Evolutionary conservation across 1,284 basidiomycete species (phyloP), one percentile per base, ranked within the genome.

Genomic region (Pseudozyma flocculosa): DNA sequence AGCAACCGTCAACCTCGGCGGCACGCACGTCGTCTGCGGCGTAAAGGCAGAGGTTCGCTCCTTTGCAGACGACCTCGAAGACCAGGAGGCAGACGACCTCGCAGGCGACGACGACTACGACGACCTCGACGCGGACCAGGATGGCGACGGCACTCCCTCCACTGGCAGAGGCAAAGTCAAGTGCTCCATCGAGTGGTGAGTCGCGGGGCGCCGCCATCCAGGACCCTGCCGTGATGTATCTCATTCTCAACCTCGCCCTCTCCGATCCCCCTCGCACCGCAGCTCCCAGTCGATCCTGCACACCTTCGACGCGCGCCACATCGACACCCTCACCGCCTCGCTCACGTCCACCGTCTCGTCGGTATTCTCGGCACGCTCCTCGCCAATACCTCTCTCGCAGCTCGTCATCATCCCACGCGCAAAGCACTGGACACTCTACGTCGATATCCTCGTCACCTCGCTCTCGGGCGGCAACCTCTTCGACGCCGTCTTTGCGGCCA

Each of bases 381-480:
- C 48, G 10, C 69, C 69, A 2, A 40, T 72, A 24, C 51, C 53
- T 30, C 43, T 63, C 23, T 55, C 58, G 7, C 69, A 72, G 41
- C 60, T 72, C 29, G 48, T 72, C 43, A 57, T 72, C 22, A 66
- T 72, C 22, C 67, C 66, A 37, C 59, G 66, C 49, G 59, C 65
- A 39, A 64, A 62, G 54, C 64, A 61, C 57, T 75, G 73, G 73
- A 60, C 55, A 39, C 50, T 75, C 43, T 62, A 70, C 52, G 56
- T 75, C 38, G 72, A 75, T 40, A 48, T 70, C 7, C 48, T 63
- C 18, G 57, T 75, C 54, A 60, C 61, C 47, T 70, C 68, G 8
- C 54, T 70, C 11, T 68, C 69, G 18, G 73, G 72, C 14, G 73
- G 73, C 37, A 75, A 75, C 44, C 51, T 74, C 14, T 63, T 70